These are phyloP conservation scores for Plantago coronopus DNA, from an alignment of 305 asterid species.

Conservation along the genomic window DNA sequence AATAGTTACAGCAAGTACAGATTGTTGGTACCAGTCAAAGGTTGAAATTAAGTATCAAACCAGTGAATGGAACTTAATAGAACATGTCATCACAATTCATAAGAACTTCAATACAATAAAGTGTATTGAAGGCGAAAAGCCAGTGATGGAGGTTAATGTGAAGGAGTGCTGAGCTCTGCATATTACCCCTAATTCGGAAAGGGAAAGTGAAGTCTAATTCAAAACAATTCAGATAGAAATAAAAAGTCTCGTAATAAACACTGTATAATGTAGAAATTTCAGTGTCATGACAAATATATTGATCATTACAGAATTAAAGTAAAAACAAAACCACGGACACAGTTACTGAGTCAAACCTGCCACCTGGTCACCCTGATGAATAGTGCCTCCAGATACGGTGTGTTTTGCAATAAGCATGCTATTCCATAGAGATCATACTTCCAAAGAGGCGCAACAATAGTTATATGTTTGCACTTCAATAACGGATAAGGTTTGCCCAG, in stretches of 20 bases:
- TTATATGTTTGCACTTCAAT: slow-evolving; percentile 8
- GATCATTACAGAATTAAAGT: background rate
- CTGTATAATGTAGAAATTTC: too few species aligned
- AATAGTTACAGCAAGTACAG: too few species aligned
- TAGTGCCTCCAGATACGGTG: background rate
- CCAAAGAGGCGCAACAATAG: background rate
- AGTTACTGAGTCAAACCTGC: background rate
- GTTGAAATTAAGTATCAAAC: too few species aligned
- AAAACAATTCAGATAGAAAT: background rate
- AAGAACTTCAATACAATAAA: too few species aligned
- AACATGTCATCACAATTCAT: too few species aligned
- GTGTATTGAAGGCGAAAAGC: background rate
- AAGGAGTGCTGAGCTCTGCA: background rate
- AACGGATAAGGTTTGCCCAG: slow-evolving; percentile 4
- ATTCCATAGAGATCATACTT: background rate
- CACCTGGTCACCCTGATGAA: background rate
- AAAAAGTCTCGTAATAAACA: too few species aligned
- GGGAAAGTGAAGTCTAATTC: background rate
- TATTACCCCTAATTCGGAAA: background rate
- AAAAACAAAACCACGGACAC: too few species aligned
- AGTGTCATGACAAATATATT: too few species aligned
- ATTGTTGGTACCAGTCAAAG: too few species aligned
- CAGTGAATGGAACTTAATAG: too few species aligned
- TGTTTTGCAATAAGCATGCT: slow-evolving; percentile 3
- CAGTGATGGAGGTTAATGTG: background rate